These are phyloP conservation scores for Backusella tuberculispora DNA, from an alignment of 192 early-diverging fungal genomes.

Conservation along the genomic window DNA sequence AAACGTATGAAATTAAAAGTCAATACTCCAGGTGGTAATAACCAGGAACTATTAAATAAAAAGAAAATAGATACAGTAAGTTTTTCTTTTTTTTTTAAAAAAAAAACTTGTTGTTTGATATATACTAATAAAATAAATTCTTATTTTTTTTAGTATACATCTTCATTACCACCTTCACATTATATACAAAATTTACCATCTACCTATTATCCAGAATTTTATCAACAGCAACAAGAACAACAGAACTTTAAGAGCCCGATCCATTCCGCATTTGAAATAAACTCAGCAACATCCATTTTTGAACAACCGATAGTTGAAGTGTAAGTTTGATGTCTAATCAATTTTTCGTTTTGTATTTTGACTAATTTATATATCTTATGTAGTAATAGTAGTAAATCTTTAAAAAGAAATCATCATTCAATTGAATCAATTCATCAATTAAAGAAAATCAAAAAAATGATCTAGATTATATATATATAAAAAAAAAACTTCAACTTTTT, in stretches of 20 bases:
- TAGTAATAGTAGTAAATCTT: not conserved
- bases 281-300: not conserved
- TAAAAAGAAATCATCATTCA: not conserved
- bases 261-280: conserved; percentile 12
- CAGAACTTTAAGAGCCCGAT: conserved; percentile 6
- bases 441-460: conserved; percentile 5
- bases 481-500: not conserved
- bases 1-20: conserved; percentile 18
- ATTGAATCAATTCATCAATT: not conserved
- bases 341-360: too few relatives aligned
- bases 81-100: not conserved
- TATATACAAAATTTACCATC: not conserved
- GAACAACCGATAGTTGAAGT: not conserved
- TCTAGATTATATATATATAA: not conserved
- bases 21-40: not conserved
- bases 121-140: not conserved
- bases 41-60: not conserved
- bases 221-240: not conserved
- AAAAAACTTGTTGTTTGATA: too few relatives aligned
- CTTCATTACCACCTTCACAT: not conserved
- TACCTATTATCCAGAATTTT: not conserved
- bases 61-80: not conserved
- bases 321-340: too few relatives aligned
- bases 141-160: not conserved
- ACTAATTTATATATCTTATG: too few relatives aligned